A percentile compares a stretch with the other conserved stretches of the same genome.
These are phyloP conservation scores for Thamnidium elegans DNA, from an alignment of 192 early-diverging fungal genomes.

Conservation along the genomic window DNA sequence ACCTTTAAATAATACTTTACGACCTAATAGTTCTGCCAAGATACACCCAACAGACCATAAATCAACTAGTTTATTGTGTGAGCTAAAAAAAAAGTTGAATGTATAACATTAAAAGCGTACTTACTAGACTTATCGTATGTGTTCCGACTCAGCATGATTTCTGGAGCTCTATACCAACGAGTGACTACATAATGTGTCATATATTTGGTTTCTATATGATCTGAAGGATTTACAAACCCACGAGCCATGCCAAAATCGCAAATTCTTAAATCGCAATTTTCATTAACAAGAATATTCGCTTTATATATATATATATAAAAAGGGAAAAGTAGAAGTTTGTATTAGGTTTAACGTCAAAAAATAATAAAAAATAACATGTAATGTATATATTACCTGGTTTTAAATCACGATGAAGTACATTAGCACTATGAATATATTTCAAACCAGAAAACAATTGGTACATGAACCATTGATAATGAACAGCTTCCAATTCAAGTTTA, in stretches of 20 bases:
- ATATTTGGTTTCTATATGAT: conserved; percentile 58
- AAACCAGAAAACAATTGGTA: conserved; percentile 66
- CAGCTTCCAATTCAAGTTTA: conserved; percentile 24
- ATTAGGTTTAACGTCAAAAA: not conserved
- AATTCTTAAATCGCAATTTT: conserved; percentile 89
- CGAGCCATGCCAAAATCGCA: conserved; percentile 96
- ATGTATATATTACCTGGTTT: conserved; percentile 63
- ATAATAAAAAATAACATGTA: not conserved
- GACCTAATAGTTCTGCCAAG: conserved; percentile 85
- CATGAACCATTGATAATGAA: conserved; percentile 62
- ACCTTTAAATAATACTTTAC: conserved; percentile 84
- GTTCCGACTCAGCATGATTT: conserved; percentile 87
- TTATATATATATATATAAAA: no score
- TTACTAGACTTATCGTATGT: conserved; percentile 88
- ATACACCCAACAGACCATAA: conserved; percentile 97
- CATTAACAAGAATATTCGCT: conserved; percentile 84
- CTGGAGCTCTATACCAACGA: conserved; percentile 93
- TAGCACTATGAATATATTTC: conserved; percentile 73
- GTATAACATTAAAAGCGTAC: conserved; percentile 3
- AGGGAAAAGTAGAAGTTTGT: no score
- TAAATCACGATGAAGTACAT: conserved; percentile 82
- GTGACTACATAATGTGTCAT: conserved; percentile 98
- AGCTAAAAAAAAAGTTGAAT: not conserved
- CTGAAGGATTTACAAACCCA: conserved; percentile 66
- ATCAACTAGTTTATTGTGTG: conserved; percentile 49